These are phyloP conservation scores for Amesomyces nigricolor DNA, from an alignment of 2,329 filamentous ascomycete genomes.

Conservation along the genomic window DNA sequence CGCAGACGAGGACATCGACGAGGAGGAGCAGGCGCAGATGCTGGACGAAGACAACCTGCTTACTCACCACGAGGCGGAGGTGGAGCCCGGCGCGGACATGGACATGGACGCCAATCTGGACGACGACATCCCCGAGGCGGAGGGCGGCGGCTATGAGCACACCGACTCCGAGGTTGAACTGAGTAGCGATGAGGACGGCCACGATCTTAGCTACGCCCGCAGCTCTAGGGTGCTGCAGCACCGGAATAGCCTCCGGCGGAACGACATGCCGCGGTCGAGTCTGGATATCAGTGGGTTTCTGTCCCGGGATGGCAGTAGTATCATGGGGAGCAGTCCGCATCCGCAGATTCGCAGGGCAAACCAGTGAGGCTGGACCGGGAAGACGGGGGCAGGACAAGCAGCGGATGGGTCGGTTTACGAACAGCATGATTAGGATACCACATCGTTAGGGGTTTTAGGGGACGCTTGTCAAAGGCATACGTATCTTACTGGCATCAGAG, in stretches of 20 bases:
- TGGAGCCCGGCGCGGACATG: slow-evolving; percentile 36
- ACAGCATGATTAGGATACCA: slow-evolving; percentile 9
- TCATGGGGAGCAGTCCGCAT: slow-evolving; percentile 51
- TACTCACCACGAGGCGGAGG: slow-evolving; percentile 28
- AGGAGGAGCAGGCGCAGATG: slow-evolving; percentile 52
- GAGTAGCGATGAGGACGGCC: slow-evolving; percentile 38
- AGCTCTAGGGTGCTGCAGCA: slow-evolving; percentile 16
- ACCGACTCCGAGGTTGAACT: slow-evolving; percentile 67
- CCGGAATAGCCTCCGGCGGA: slow-evolving; percentile 17
- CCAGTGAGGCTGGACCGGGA: neutral
- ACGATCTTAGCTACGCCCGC: slow-evolving; percentile 29
- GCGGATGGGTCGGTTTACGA: neutral
- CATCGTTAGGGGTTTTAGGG: too few relatives aligned
- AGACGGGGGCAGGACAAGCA: neutral
- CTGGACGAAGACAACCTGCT: slow-evolving; percentile 58
- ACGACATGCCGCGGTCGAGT: slow-evolving; percentile 42
- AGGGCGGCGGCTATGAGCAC: slow-evolving; percentile 64
- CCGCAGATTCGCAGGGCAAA: slow-evolving; percentile 40
- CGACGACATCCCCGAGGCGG: slow-evolving; percentile 62
- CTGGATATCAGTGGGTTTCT: slow-evolving; percentile 53
- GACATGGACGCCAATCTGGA: slow-evolving; percentile 66
- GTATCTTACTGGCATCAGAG: too few relatives aligned
- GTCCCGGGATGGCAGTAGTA: slow-evolving; percentile 53
- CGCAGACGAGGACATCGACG: slow-evolving; percentile 40
- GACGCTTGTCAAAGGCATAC: neutral